These are phyloP conservation scores for Cardamine occulta DNA, from an alignment of 345 rosid species.

Conservation along the genomic window DNA sequence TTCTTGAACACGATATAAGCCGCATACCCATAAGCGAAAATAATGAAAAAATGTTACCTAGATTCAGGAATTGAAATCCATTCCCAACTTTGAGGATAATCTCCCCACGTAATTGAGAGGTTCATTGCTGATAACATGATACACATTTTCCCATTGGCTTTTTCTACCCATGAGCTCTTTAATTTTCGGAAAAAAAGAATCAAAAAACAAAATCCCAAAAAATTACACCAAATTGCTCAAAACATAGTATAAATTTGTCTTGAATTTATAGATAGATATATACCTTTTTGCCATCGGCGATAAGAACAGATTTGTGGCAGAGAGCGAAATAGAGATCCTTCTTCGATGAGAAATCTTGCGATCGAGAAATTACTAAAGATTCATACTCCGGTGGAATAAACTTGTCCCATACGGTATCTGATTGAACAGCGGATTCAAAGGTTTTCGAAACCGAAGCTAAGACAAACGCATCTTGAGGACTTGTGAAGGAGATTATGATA, in stretches of 20 bases:
- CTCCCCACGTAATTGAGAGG: no score
- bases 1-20: conserved; percentile 27
- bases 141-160: no score
- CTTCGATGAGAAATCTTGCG: conserved; percentile 41
- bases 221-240: not conserved
- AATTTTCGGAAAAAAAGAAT: no score
- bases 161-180: no score
- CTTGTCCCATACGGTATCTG: conserved; percentile 57
- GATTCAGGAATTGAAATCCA: no score
- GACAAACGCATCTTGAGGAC: conserved; percentile 51
- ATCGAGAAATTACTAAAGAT: conserved; percentile 2
- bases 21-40: not conserved
- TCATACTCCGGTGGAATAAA: conserved; percentile 57
- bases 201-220: not conserved
- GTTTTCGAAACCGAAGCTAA: conserved; percentile 46
- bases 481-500: conserved; percentile 45
- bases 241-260: not conserved
- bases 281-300: conserved; percentile 54
- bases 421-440: conserved; percentile 48
- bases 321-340: conserved; percentile 53
- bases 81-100: no score
- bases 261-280: not conserved
- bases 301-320: conserved; percentile 43
- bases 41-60: not conserved
- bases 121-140: no score